Base-by-base conservation (phyloP, 1,284 basidiomycete species). In the Rhodotorula sp. region DNA sequence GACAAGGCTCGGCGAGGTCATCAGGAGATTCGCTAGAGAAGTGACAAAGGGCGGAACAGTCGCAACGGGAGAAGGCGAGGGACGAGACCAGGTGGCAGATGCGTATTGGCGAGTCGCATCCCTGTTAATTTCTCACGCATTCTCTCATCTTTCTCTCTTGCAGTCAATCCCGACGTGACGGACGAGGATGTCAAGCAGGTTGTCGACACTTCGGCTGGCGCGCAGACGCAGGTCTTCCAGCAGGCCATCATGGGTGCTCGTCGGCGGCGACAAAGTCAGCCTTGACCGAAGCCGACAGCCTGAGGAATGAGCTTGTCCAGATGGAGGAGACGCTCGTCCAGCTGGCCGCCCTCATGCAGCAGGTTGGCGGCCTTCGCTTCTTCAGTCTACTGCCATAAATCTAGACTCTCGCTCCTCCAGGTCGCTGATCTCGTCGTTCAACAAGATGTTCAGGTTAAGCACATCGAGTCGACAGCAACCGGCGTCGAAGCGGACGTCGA, bases 11-110 rank as follows among this genome's bases (percentile, higher is more conserved):
- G 58, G 44, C 28, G 70, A 18, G 61, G 64, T 1, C 70, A 71
- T 16, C 68, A 67, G 70, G 70, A 71, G 34, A 62, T 50, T 11
- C 13, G 30, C 53, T 68, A 20, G 67, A 61, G 54, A 66, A 59
- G 40, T 68, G 64, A 48, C 64, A 61, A 50, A 7, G 46, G 28
- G 40, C 64, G 46, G 70, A 71, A 54, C 60, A 52, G 57, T 57
- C 44, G 8, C 67, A 68, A 28, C 31, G 70, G 31, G 64, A 71
- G 11, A 55, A 62, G n/a, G 64, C 66, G 11, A 57, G 50, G 46
- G 67, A 71, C 20, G 53, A 67, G 54, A 65, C 68, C n/a, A 48
- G 48, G 26, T 47, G 69, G 55, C 70, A 71, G 58, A 66, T 68
- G 50, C 53, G 48, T 13, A 68, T 71, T n/a, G 70, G 70, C 68